Evolutionary conservation across 768 basidiomycete genomes (phyloP).

Genomic region (Terana coerulea): DNA sequence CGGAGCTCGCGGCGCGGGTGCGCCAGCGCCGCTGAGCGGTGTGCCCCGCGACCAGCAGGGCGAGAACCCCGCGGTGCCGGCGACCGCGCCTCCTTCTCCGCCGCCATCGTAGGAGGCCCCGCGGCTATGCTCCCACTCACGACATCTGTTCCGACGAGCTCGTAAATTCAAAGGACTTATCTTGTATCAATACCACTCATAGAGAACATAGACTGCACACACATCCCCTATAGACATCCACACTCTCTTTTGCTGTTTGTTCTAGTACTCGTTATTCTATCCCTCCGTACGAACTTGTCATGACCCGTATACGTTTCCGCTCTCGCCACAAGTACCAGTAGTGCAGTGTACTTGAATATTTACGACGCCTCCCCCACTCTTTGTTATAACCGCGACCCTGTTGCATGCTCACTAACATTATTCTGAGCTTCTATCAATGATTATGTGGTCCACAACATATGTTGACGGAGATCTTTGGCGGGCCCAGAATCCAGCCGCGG

Average conservation of each 20-base stretch:
- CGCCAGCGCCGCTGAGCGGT: neutral
- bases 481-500: no score
- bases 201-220: neutral
- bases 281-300: no score
- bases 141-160: neutral
- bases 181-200: slow-evolving; percentile 5
- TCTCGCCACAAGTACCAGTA: no score
- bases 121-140: neutral
- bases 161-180: neutral
- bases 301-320: no score
- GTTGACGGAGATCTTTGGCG: no score
- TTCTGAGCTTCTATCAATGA: no score
- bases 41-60: neutral
- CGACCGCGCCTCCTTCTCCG: slow-evolving; percentile 4
- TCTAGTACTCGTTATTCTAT: neutral
- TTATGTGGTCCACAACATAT: no score
- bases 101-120: neutral
- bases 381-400: no score
- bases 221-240: neutral
- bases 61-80: neutral
- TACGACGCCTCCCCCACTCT: no score
- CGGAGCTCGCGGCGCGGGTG: slow-evolving; percentile 15
- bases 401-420: no score
- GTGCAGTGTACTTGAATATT: no score
- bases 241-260: neutral